These are phyloP conservation scores for Fusarium sp. DNA, from an alignment of 2,329 filamentous ascomycete species.

Conservation along the genomic window DNA sequence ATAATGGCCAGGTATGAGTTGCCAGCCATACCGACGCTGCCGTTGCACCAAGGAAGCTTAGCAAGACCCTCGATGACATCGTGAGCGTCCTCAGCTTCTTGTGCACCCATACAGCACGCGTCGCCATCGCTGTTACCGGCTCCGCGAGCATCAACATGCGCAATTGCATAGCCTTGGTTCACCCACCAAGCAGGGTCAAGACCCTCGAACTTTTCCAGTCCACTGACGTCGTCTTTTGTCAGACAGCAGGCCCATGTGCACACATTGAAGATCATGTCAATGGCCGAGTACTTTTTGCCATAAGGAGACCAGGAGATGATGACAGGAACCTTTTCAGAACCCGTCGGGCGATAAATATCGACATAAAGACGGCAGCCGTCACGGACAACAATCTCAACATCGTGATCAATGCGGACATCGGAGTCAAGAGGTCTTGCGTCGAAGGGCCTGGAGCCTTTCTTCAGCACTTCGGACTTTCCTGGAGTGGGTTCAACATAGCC, in stretches of 20 bases:
- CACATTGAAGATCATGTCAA: constrained; percentile 36
- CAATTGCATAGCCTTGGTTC: constrained; percentile 23
- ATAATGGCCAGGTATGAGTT: constrained; percentile 45
- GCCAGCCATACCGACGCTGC: constrained; percentile 47
- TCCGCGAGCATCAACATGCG: constrained; percentile 14
- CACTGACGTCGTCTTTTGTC: constrained; percentile 20
- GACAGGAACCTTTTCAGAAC: constrained; percentile 18
- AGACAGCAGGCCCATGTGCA: constrained; percentile 32
- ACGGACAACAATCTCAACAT: constrained; percentile 35
- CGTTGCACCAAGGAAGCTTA: constrained; percentile 46
- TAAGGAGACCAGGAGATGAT: constrained; percentile 37
- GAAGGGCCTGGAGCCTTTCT: constrained; percentile 33
- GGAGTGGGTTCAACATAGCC: constrained; percentile 29
- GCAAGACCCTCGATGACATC: constrained; percentile 42
- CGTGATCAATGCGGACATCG: constrained; percentile 37
- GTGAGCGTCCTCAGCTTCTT: constrained; percentile 38
- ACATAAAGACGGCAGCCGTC: constrained; percentile 37
- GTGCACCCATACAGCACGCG: constrained; percentile 24
- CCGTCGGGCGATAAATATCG: constrained; percentile 10
- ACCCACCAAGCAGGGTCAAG: constrained; percentile 28
- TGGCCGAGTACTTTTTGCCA: constrained; percentile 35
- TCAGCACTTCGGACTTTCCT: constrained; percentile 35
- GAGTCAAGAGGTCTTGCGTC: constrained; percentile 34
- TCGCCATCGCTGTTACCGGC: constrained; percentile 2
- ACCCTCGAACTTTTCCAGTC: constrained; percentile 26